A percentile compares a stretch with the other conserved stretches of the same genome.
Evolutionary conservation across 1,284 basidiomycete genomes (phyloP).

Genomic region (Rhodotorula sp.): DNA sequence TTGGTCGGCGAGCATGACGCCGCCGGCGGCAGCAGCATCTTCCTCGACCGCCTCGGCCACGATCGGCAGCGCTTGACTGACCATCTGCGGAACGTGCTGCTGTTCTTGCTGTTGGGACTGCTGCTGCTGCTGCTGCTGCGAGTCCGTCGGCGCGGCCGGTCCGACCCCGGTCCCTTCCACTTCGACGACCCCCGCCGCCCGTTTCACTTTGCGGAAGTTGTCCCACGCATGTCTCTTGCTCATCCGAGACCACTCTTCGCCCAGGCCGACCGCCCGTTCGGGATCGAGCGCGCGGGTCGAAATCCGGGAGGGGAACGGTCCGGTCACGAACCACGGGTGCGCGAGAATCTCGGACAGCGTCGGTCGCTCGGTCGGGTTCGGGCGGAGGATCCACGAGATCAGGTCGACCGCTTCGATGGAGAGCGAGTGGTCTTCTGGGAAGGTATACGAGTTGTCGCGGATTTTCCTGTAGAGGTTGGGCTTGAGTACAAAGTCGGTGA

Average conservation of each 20-base stretch:
- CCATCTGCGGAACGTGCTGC: background rate
- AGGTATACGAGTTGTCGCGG: constrained; percentile 89
- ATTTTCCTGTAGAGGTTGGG: constrained; percentile 64
- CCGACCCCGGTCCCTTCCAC: background rate
- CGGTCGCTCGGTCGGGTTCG: constrained; percentile 75
- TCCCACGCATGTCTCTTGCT: constrained; percentile 21
- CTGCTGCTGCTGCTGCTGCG: constrained; percentile 16
- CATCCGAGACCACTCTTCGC: constrained; percentile 31
- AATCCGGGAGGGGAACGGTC: constrained; percentile 75
- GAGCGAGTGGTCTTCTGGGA: constrained; percentile 73
- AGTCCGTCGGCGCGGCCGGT: too few relatives aligned
- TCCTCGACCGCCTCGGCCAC: constrained; percentile 34
- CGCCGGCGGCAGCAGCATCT: background rate
- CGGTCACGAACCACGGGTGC: constrained; percentile 79
- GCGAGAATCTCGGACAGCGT: constrained; percentile 79
- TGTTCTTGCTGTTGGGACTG: constrained; percentile 4
- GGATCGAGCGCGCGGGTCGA: constrained; percentile 67
- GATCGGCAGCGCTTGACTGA: constrained; percentile 22
- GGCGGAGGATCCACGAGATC: constrained; percentile 78
- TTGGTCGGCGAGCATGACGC: background rate
- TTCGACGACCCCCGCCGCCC: constrained; percentile 26
- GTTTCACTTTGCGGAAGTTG: constrained; percentile 48
- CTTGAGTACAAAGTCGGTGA: background rate
- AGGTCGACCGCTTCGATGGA: constrained; percentile 72
- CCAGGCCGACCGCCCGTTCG: background rate